Conservation (phyloP, 805 yeast genomes). For the Sugiyamaella qingdaonensis region DNA sequence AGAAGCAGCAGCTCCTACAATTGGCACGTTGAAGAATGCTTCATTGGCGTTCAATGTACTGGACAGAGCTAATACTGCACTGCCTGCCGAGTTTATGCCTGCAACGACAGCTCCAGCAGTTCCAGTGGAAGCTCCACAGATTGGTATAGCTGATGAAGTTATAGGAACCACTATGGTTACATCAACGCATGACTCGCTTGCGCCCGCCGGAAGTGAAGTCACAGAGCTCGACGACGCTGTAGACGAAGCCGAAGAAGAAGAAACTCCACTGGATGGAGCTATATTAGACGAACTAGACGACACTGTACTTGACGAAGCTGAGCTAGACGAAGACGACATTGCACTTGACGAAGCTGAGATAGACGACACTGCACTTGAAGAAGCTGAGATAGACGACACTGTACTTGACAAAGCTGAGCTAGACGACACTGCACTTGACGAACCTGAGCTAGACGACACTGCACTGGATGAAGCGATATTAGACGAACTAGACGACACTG, state of each 20-base stretch:
- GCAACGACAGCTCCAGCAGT: background rate
- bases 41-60: background rate
- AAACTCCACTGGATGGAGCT: background rate
- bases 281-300: background rate
- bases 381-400: background rate
- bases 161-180: background rate
- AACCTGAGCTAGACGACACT: no score
- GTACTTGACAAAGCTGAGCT: background rate
- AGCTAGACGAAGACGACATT: background rate
- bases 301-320: background rate
- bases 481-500: background rate
- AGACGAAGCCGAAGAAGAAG: background rate
- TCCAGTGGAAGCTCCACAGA: conserved; percentile 2
- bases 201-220: background rate
- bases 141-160: background rate
- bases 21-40: background rate
- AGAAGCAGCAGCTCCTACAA: background rate
- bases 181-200: background rate
- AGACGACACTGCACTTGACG: background rate
- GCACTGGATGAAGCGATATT: background rate
- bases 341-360: no score
- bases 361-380: background rate
- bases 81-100: background rate
- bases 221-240: background rate
- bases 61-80: background rate